Percentiles rank a stretch among this genome's conserved stretches.
These are phyloP conservation scores for Thraustochytrium sp. DNA, from an alignment of 352 stramenopile species.

Conservation along the genomic window DNA sequence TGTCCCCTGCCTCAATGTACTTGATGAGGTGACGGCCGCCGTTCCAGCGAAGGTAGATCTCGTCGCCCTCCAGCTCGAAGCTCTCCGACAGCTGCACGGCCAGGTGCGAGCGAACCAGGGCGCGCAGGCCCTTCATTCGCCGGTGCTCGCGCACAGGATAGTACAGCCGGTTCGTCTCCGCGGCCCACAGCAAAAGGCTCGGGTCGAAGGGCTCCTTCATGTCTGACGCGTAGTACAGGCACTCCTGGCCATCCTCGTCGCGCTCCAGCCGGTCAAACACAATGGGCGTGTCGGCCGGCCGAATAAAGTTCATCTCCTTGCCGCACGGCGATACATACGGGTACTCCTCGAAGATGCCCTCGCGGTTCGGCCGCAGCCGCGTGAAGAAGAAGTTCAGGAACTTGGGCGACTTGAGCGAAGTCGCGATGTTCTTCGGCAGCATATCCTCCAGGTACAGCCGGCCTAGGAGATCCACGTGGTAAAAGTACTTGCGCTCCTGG, in stretches of 20 bases:
- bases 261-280: conserved; percentile 45
- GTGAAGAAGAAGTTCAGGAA: conserved; percentile 51
- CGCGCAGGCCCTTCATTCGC: conserved; percentile 8
- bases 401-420: conserved; percentile 47
- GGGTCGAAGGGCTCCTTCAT: conserved; percentile 31
- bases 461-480: conserved; percentile 44
- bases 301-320: conserved; percentile 51
- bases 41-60: conserved; percentile 8
- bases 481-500: conserved; percentile 42
- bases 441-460: conserved; percentile 49
- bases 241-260: conserved; percentile 16
- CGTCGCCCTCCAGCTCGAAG: conserved; percentile 13
- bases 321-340: conserved; percentile 45
- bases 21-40: neutral
- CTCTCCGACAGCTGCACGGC: conserved; percentile 20
- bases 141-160: conserved; percentile 18
- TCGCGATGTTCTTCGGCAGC: conserved; percentile 50
- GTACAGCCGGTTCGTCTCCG: conserved; percentile 38
- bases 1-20: too few relatives aligned
- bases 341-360: conserved; percentile 38
- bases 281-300: conserved; percentile 45
- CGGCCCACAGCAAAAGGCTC: neutral
- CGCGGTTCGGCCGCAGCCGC: conserved; percentile 38
- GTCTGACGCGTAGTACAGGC: neutral
- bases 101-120: neutral